Conservation (phyloP, 257 asterid genomes). For the Solanum rostratum region DNA sequence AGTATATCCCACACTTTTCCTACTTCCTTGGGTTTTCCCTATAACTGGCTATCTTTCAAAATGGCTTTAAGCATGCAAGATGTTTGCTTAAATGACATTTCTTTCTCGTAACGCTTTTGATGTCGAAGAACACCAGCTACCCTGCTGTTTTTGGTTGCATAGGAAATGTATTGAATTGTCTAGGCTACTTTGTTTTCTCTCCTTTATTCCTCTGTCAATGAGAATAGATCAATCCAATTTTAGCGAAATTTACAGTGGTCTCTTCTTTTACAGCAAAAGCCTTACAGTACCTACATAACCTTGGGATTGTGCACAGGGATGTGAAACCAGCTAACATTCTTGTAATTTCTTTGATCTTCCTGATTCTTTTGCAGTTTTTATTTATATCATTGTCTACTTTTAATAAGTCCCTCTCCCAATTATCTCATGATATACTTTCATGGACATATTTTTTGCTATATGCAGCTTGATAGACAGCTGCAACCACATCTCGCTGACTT, state of each 20-base stretch:
- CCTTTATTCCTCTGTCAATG: background rate
- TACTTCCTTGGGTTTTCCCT: background rate
- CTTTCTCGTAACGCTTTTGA: background rate
- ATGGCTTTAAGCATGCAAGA: background rate
- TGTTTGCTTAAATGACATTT: background rate
- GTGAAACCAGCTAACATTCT: constrained; percentile 97
- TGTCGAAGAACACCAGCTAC: background rate
- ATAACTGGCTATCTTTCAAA: background rate
- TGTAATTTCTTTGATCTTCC: constrained; percentile 41
- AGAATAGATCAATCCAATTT: background rate
- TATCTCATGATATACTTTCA: background rate
- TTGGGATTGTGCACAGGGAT: constrained; percentile 95
- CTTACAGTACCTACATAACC: constrained; percentile 73
- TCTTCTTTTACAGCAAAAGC: constrained; percentile 72
- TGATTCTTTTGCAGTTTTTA: background rate
- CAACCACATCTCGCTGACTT: constrained; percentile 78
- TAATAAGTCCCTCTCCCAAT: constrained; percentile 3
- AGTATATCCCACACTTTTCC: background rate
- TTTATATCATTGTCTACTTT: background rate
- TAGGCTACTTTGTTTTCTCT: background rate
- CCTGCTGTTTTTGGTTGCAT: background rate
- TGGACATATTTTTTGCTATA: background rate
- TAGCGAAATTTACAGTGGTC: constrained; percentile 9
- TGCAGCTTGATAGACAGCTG: constrained; percentile 64
- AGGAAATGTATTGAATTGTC: background rate